phyloP scores from a whole-genome alignment of 371 early-diverging fungal species.

The Lichtheimia ramosa region DNA sequence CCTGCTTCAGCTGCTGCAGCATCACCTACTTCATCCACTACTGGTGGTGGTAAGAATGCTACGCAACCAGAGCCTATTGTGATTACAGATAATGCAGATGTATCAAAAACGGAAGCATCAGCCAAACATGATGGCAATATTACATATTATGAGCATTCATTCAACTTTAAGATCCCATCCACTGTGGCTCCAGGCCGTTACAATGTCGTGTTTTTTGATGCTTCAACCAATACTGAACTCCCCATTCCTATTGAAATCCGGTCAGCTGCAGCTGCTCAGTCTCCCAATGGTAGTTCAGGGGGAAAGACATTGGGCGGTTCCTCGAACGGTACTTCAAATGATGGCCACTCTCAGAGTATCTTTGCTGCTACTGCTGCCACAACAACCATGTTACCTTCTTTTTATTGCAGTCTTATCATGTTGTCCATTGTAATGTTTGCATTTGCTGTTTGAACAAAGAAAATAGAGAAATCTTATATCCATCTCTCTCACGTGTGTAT shows the following conservation, averaged over 20 bases:
- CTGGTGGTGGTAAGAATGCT: background rate
- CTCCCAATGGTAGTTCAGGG: conserved; percentile 1
- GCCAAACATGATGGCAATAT: conserved; percentile 27
- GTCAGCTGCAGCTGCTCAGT: conserved; percentile 26
- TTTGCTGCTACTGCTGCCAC: background rate
- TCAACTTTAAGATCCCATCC: conserved; percentile 42
- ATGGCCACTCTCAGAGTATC: conserved; percentile 2
- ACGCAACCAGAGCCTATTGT: conserved; percentile 9
- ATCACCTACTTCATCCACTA: background rate
- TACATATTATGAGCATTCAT: conserved; percentile 43
- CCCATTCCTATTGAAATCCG: conserved; percentile 43
- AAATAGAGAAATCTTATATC: too few species aligned
- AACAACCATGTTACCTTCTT: background rate
- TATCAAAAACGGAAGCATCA: conserved; percentile 31
- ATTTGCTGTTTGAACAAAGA: too few species aligned
- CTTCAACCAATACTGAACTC: conserved; percentile 28
- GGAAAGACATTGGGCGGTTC: conserved; percentile 4
- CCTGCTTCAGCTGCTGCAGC: conserved; percentile 3
- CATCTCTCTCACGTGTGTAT: too few species aligned
- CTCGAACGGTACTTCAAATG: background rate
- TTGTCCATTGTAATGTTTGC: background rate
- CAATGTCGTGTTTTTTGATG: conserved; percentile 41
- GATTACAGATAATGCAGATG: conserved; percentile 32
- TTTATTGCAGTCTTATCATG: background rate
- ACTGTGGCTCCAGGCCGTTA: conserved; percentile 37